These are phyloP conservation scores for Xylaria palmicola DNA, from an alignment of 495 filamentous ascomycete species.

Conservation along the genomic window DNA sequence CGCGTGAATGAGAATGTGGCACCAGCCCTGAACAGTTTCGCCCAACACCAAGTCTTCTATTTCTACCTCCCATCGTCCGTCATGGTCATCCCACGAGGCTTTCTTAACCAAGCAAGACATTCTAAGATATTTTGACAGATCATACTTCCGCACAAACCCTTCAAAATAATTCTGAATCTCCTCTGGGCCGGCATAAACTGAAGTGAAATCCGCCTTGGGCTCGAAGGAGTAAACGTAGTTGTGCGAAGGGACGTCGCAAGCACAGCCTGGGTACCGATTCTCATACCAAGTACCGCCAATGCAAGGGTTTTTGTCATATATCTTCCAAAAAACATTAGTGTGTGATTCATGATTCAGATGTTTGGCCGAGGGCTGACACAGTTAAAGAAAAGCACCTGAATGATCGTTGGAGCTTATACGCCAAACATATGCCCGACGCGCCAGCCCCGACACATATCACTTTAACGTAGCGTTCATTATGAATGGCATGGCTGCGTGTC, in stretches of 20 bases:
- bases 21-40: slow-evolving; percentile 35
- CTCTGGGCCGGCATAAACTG: slow-evolving; percentile 40
- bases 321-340: slow-evolving; percentile 14
- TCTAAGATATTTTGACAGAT: slow-evolving; percentile 40
- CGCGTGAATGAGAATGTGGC: slow-evolving; percentile 54
- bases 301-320: slow-evolving; percentile 42
- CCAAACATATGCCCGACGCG: slow-evolving; percentile 36
- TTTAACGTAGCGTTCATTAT: slow-evolving; percentile 32
- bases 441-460: slow-evolving; percentile 44
- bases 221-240: slow-evolving; percentile 54
- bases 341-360: neutral
- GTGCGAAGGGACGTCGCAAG: slow-evolving; percentile 32
- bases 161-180: slow-evolving; percentile 52
- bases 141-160: slow-evolving; percentile 42
- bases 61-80: slow-evolving; percentile 42
- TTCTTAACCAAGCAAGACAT: slow-evolving; percentile 37
- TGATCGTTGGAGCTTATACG: slow-evolving; percentile 30
- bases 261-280: slow-evolving; percentile 38
- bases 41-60: slow-evolving; percentile 37
- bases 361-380: neutral
- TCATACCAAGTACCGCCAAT: slow-evolving; percentile 45
- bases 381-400: slow-evolving; percentile 23
- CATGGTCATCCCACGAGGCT: slow-evolving; percentile 41
- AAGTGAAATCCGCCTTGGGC: slow-evolving; percentile 49
- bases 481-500: slow-evolving; percentile 19